Base-by-base conservation (phyloP, 257 asterid genomes). In the Echites panduratus region DNA sequence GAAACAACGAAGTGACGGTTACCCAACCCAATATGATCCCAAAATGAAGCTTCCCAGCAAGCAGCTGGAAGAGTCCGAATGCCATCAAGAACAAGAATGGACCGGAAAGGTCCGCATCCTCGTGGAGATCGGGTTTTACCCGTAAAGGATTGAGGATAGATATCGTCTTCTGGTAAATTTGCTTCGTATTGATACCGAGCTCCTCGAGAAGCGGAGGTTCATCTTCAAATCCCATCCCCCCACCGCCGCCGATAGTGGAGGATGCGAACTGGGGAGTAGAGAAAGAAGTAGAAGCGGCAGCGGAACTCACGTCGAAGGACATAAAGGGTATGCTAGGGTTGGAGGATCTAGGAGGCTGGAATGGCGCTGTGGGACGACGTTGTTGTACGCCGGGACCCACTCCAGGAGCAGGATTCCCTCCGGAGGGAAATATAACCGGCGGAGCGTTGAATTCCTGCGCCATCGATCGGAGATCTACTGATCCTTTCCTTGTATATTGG, bases 171-270 rank as follows among this genome's bases (percentile, higher is more conserved):
- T 90, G 97, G 77, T 90, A 93, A 52, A 93, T 93, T 80, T 93
- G 96, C 75, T 84, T 87, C 17, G 97, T 93, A 73, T 90, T 93
- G 68, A 93, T 93, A n/a, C 98, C 98, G 16, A 93, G 90, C 69
- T 93, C 98, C 52, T 93, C 98, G 43, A 93, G 89, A 16, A 93
- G 96, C 54, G 95, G 97, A 2, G 93, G 96, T 79, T 93, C 98
- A 71, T 93, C 97, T 3, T 90, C 96, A 85, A 93, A 93, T 0
- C 86, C 88, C 7, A 63, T 62, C 19, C 79, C 45, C 13, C 88
- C 89, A 17, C 84, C 87, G 45, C 84, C 88, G 68, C 84, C 84
- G 75, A 80, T 75, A 70, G 84, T 82, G 45, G 69, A 65, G 78
- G 87, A 47, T 4, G 86, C 79, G 77, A 84, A 83, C 62, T 85